phyloP scores from a whole-genome alignment of 1,139 yeast species.

The Geotrichum aggregatum region DNA sequence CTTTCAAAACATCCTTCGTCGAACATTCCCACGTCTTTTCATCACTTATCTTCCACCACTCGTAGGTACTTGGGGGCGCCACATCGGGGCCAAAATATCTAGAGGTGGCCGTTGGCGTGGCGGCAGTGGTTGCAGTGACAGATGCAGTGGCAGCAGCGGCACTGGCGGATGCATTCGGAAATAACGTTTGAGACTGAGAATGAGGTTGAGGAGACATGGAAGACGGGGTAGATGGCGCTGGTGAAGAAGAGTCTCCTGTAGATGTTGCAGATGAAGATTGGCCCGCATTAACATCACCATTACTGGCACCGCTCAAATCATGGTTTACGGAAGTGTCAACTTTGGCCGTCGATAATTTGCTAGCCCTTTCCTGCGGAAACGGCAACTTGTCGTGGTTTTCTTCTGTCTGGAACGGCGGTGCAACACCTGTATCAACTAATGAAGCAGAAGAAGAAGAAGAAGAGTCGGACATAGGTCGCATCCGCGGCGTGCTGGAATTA shows the following conservation, averaged over 20 bases:
- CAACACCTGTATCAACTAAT: too few relatives aligned
- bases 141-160: neutral
- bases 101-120: slow-evolving; percentile 2
- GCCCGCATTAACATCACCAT: too few relatives aligned
- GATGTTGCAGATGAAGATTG: neutral
- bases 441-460: too few relatives aligned
- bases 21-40: slow-evolving; percentile 61
- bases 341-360: slow-evolving; percentile 1
- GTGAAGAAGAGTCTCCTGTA: neutral
- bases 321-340: neutral
- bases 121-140: slow-evolving; percentile 2
- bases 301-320: too few relatives aligned
- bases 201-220: neutral
- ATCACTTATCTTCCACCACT: slow-evolving; percentile 86
- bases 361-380: slow-evolving; percentile 3
- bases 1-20: slow-evolving; percentile 57
- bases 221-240: neutral
- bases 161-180: neutral
- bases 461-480: neutral
- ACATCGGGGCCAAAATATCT: slow-evolving; percentile 16
- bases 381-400: slow-evolving; percentile 10
- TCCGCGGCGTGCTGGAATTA: too few relatives aligned
- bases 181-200: too few relatives aligned
- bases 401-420: neutral
- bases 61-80: slow-evolving; percentile 37